Conservation (phyloP, 768 basidiomycete genomes). For the Termitomyces sp. region DNA sequence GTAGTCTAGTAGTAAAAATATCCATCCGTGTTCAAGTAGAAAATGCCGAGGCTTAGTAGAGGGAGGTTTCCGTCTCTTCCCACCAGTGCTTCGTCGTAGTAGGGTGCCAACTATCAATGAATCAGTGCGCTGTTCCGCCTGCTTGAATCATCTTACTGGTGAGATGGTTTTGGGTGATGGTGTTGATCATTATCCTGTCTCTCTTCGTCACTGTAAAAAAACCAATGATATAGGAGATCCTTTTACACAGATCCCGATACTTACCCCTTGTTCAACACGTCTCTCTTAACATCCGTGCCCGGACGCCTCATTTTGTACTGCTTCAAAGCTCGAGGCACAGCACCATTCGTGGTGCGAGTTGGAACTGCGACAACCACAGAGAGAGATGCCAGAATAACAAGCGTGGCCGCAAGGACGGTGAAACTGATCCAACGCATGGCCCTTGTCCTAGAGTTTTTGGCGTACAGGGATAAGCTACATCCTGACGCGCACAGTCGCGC, state of each 20-base stretch:
- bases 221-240: background rate
- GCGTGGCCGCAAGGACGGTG: background rate
- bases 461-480: background rate
- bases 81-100: background rate
- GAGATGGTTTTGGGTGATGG: constrained; percentile 3
- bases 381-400: constrained; percentile 3
- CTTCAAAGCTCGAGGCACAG: constrained; percentile 7
- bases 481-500: background rate
- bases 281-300: background rate
- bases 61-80: background rate
- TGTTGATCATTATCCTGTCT: background rate
- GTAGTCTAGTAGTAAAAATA: constrained; percentile 1
- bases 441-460: background rate
- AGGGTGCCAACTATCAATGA: background rate
- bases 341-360: background rate
- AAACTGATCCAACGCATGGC: constrained; percentile 8
- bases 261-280: background rate
- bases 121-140: background rate
- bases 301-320: constrained; percentile 14
- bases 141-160: constrained; percentile 1
- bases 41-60: constrained; percentile 6
- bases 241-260: background rate
- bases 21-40: background rate
- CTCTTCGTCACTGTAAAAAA: background rate
- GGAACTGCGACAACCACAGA: constrained; percentile 1